Evolutionary conservation across 306 rosid species (phyloP), one percentile per base, ranked within the genome.

Genomic region (Betula pendula): DNA sequence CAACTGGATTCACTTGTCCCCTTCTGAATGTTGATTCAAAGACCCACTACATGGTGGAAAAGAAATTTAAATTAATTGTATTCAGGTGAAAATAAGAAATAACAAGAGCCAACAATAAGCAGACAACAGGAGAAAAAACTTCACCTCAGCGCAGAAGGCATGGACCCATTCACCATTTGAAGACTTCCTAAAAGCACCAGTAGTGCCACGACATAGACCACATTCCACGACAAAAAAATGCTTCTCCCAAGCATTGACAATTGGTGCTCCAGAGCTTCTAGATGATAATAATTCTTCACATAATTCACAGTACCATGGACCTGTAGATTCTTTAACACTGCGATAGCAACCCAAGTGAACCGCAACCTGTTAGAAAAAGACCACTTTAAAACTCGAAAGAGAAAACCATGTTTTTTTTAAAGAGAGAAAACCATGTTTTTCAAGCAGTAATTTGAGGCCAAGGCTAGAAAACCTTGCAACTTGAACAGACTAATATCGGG

Each of bases 141-240:
- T 76, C 82, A 96, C 99, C 97, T 96, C 98, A 1, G 99, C 98
- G 81, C 99, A 96, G 78, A 92, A 91, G 67, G 98, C 99, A 87
- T 96, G 99, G 72, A 92, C 90, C 99, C 99, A 96, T 78, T 91
- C 96, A 71, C 98, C 97, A 88, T 88, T 88, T 72, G 94, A 87
- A 49, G 92, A 84, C 81, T 89, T 96, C 88, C 99, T 88, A 82
- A 91, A 93, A 81, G 99, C 98, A 86, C 98, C 99, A 73, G 90
- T 80, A 68, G 88, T 87, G 47, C 97, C 99, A 77, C 96, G 94
- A 62, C 99, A 96, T 74, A 96, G 81, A 83, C 93, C 94, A 81
- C 99, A 96, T 83, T 96, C 98, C 22, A 86, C 89, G 56, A 82
- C 87, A 82, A 87, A 77, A 87, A 77, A 85, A 63, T 93, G 89